Conservation (phyloP, 176 grass and related monocot species). For the Tillandsia fasciculata region DNA sequence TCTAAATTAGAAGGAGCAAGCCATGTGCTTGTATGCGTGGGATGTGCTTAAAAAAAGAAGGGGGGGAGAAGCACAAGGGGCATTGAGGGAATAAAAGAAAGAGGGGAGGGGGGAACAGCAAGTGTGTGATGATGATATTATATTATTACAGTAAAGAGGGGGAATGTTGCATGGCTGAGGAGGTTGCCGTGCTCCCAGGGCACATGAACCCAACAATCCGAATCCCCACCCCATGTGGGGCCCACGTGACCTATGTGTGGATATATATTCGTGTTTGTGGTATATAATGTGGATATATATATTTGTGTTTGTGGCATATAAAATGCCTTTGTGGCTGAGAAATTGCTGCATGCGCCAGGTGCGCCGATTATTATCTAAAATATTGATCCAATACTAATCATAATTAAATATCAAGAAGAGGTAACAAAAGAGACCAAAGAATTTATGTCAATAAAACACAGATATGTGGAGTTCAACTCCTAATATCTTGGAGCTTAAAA, state of each 20-base stretch:
- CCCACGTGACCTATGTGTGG: neutral
- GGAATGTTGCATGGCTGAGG: slow-evolving; percentile 17
- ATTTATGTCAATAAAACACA: too few species aligned
- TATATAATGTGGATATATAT: too few species aligned
- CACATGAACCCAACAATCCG: slow-evolving; percentile 30
- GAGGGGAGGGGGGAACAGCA: slow-evolving; percentile 1
- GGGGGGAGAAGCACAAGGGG: too few species aligned
- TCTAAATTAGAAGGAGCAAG: too few species aligned
- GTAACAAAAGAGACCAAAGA: too few species aligned
- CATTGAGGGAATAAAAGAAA: neutral
- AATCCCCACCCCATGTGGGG: neutral
- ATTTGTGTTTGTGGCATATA: neutral
- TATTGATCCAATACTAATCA: slow-evolving; percentile 6
- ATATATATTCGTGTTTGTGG: slow-evolving; percentile 16
- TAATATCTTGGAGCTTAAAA: slow-evolving; percentile 9
- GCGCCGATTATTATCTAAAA: neutral
- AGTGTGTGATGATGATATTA: too few species aligned
- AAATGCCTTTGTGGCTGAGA: slow-evolving; percentile 15
- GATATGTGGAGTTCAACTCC: too few species aligned
- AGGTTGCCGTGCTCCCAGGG: slow-evolving; percentile 28
- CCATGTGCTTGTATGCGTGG: too few species aligned
- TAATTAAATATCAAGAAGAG: too few species aligned
- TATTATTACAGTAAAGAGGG: neutral
- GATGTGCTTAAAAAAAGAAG: too few species aligned
- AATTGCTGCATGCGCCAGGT: slow-evolving; percentile 12